A percentile compares a stretch with the other conserved stretches of the same genome.
Conservation (phyloP, 768 basidiomycete species). For the Fistulinella prunicolor region DNA sequence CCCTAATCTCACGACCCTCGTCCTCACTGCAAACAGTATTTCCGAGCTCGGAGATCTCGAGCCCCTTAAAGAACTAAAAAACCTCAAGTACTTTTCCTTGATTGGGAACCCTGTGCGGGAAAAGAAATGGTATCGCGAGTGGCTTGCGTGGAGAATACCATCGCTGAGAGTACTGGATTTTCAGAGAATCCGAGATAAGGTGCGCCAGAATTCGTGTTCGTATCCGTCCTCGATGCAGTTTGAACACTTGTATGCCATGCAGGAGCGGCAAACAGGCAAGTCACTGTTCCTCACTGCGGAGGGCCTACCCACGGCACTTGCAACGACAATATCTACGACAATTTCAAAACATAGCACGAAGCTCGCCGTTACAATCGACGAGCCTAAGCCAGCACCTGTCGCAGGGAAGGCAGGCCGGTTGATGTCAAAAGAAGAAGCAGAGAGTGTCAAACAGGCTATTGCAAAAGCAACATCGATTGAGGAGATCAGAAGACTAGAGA, state of each 20-base stretch:
- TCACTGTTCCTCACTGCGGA: constrained; percentile 80
- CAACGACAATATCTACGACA: constrained; percentile 72
- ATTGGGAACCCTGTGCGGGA: constrained; percentile 83
- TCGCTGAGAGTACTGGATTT: constrained; percentile 91
- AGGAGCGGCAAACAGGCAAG: constrained; percentile 80
- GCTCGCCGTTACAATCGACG: constrained; percentile 63
- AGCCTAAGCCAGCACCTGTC: constrained; percentile 59
- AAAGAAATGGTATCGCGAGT: constrained; percentile 96
- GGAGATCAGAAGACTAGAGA: constrained; percentile 80
- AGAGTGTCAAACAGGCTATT: constrained; percentile 83
- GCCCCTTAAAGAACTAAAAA: constrained; percentile 70
- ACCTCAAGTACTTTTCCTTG: constrained; percentile 72
- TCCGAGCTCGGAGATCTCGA: constrained; percentile 82
- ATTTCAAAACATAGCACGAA: constrained; percentile 68
- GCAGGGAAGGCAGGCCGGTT: constrained; percentile 76
- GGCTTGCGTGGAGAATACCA: constrained; percentile 88
- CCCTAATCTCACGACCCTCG: constrained; percentile 79
- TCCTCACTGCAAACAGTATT: constrained; percentile 82
- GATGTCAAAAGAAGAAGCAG: constrained; percentile 90
- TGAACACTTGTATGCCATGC: constrained; percentile 28
- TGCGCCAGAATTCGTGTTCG: constrained; percentile 47
- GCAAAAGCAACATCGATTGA: constrained; percentile 89
- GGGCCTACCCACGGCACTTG: constrained; percentile 73
- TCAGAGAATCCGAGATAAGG: constrained; percentile 93
- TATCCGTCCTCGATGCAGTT: constrained; percentile 19